These are phyloP conservation scores for Sechiopsis laciniata DNA, from an alignment of 306 rosid species.

Conservation along the genomic window DNA sequence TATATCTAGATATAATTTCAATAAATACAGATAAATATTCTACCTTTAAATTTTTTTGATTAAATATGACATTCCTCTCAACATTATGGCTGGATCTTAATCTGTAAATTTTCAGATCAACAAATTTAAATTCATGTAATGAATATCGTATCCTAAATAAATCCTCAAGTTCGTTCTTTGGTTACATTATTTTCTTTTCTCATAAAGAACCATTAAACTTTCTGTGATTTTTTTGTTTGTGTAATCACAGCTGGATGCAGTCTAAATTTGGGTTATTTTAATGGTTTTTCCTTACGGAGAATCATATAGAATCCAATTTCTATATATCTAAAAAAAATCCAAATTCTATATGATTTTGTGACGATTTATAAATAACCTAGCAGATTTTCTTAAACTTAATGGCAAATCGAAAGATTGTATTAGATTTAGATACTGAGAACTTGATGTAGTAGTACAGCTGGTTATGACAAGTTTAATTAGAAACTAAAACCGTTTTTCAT, in stretches of 20 bases:
- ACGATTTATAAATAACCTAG: neutral
- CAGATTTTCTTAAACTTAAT: neutral
- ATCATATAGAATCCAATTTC: conserved; percentile 5
- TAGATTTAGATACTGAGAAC: neutral
- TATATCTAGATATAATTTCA: neutral
- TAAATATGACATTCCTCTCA: neutral
- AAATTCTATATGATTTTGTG: neutral
- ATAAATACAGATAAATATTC: neutral
- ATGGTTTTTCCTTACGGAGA: neutral
- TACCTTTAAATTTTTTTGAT: neutral
- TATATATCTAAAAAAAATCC: too few species aligned
- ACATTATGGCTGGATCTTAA: neutral
- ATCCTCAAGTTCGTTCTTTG: neutral
- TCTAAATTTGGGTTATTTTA: neutral
- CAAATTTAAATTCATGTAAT: neutral
- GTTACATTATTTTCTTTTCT: neutral
- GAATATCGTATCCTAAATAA: neutral
- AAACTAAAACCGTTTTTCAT: neutral
- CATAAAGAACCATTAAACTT: neutral
- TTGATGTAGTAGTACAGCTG: conserved; percentile 9
- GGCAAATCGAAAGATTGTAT: conserved; percentile 15
- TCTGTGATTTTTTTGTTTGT: neutral
- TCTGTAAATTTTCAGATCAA: neutral
- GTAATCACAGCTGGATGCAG: neutral
- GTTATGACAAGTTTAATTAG: conserved; percentile 5